phyloP scores from a whole-genome alignment of 495 filamentous ascomycete genomes.

The Rusavskia elegans region DNA sequence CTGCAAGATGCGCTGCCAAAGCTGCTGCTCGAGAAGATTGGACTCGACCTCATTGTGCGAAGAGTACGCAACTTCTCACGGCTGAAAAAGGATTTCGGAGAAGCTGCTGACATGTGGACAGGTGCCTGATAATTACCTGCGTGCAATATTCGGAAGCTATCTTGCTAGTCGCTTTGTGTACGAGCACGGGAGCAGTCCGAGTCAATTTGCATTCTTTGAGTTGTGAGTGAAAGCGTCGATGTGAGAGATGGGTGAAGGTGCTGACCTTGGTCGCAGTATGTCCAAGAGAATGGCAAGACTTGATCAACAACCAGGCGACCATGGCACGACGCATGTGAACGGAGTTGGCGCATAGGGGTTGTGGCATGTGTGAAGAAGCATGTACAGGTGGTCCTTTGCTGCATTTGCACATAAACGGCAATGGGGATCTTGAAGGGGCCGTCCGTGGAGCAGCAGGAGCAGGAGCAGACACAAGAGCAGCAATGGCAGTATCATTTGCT shows the following conservation, averaged over 20 bases:
- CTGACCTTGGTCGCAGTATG: slow-evolving; percentile 28
- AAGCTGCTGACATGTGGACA: slow-evolving; percentile 18
- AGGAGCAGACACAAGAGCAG: no score
- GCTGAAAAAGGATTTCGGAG: not conserved
- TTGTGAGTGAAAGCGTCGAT: slow-evolving; percentile 54
- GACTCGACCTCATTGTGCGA: slow-evolving; percentile 69
- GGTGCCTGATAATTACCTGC: slow-evolving; percentile 85
- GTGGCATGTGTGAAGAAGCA: not conserved
- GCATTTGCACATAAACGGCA: not conserved
- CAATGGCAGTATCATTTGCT: no score
- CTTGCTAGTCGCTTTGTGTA: slow-evolving; percentile 93
- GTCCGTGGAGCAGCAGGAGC: no score
- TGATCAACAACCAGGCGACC: not conserved
- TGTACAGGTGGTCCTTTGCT: not conserved
- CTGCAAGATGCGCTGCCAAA: slow-evolving; percentile 75
- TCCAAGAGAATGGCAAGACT: slow-evolving; percentile 30
- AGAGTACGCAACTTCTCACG: slow-evolving; percentile 34
- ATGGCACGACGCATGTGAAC: not conserved
- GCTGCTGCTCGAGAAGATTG: slow-evolving; percentile 73
- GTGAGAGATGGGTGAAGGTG: slow-evolving; percentile 2
- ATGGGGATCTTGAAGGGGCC: no score
- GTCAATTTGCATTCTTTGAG: slow-evolving; percentile 96
- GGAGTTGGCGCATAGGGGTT: slow-evolving; percentile 1
- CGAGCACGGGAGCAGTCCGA: slow-evolving; percentile 77
- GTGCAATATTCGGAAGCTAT: slow-evolving; percentile 91